Evolutionary conservation across 1,284 basidiomycete species (phyloP).

Genomic region (Trichosporon inkin): DNA sequence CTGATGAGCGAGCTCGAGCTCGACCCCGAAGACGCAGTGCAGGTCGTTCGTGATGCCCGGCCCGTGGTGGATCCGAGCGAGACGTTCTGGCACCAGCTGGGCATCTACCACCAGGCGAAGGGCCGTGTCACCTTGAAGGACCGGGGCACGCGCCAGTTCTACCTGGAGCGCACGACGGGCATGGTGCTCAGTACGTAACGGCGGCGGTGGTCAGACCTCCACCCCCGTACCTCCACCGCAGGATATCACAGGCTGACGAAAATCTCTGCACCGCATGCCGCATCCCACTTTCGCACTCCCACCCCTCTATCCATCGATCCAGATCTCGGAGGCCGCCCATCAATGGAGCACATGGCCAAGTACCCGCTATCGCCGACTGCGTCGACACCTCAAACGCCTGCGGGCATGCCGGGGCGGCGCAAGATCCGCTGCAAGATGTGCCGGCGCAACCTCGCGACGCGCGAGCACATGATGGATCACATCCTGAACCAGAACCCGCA

Average conservation of each 20-base stretch:
- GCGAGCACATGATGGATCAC: constrained; percentile 89
- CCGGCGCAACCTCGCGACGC: constrained; percentile 75
- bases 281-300: background rate
- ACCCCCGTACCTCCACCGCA: background rate
- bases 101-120: constrained; percentile 67
- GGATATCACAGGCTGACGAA: background rate
- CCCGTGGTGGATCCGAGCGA: constrained; percentile 69
- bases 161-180: constrained; percentile 67
- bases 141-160: constrained; percentile 70
- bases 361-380: constrained; percentile 64
- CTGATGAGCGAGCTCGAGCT: constrained; percentile 69
- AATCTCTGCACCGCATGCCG: background rate
- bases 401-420: constrained; percentile 37
- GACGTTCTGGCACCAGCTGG: constrained; percentile 70
- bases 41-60: constrained; percentile 62
- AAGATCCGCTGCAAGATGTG: constrained; percentile 86
- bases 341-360: constrained; percentile 68
- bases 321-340: constrained; percentile 63
- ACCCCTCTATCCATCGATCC: background rate
- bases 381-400: constrained; percentile 60
- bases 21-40: constrained; percentile 63
- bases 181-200: constrained; percentile 65
- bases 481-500: constrained; percentile 53
- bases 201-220: background rate
- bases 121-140: constrained; percentile 66